These are phyloP conservation scores for Candida sonorensis DNA, from an alignment of 805 yeast species.

Conservation along the genomic window DNA sequence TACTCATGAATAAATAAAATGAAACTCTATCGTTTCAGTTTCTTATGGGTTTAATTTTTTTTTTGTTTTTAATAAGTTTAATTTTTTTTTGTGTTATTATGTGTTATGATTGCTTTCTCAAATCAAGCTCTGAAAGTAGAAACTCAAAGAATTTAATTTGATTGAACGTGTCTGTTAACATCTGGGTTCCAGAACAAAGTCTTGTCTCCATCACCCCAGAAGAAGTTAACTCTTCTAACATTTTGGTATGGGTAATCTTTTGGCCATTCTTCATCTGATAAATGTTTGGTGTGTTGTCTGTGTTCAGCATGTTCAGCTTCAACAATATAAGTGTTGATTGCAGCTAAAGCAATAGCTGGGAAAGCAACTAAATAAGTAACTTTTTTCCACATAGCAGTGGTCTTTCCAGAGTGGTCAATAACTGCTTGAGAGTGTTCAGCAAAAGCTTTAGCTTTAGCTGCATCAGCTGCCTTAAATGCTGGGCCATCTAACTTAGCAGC, in stretches of 20 bases:
- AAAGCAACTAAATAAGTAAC: constrained; percentile 72
- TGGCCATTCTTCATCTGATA: constrained; percentile 92
- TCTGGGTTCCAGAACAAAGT: constrained; percentile 94
- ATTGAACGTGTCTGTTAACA: constrained; percentile 74
- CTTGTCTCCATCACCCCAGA: constrained; percentile 99
- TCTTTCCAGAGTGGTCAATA: constrained; percentile 70
- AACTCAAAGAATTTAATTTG: too few relatives aligned
- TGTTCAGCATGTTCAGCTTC: constrained; percentile 90
- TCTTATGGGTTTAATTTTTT: too few relatives aligned
- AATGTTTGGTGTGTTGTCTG: constrained; percentile 65
- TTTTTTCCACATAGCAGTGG: constrained; percentile 80
- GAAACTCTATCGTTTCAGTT: too few relatives aligned
- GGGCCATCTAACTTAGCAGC: constrained; percentile 26
- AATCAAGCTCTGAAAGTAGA: too few relatives aligned
- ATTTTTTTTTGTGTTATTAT: background rate
- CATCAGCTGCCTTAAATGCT: constrained; percentile 43
- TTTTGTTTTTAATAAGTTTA: too few relatives aligned
- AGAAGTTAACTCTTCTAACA: constrained; percentile 78
- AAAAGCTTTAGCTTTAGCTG: constrained; percentile 68
- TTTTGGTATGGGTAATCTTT: constrained; percentile 85
- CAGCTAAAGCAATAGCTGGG: constrained; percentile 73
- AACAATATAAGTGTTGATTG: constrained; percentile 71
- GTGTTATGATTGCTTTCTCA: too few relatives aligned
- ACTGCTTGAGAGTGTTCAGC: constrained; percentile 54
- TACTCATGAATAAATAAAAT: too few relatives aligned